These are phyloP conservation scores for Wickerhamiella shivajii DNA, from an alignment of 805 yeast genomes.

Conservation along the genomic window DNA sequence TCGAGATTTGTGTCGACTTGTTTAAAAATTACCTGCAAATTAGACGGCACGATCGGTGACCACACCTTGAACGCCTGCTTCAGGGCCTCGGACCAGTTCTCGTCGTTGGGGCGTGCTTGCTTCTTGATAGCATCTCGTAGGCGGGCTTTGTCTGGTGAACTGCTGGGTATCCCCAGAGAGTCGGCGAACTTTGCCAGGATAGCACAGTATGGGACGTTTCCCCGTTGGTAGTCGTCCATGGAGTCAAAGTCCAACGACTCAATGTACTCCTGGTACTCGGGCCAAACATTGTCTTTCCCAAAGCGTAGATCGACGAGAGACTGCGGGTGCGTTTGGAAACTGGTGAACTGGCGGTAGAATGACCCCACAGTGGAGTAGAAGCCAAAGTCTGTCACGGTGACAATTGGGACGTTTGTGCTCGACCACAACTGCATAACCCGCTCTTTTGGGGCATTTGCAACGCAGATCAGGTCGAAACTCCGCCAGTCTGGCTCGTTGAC, in stretches of 20 bases:
- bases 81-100: conserved; percentile 40
- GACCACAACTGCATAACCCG: neutral
- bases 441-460: conserved; percentile 1
- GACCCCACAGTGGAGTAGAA: conserved; percentile 49
- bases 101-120: conserved; percentile 27
- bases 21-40: conserved; percentile 10
- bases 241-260: conserved; percentile 36
- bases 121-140: conserved; percentile 27
- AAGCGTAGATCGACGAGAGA: conserved; percentile 51
- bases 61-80: conserved; percentile 32
- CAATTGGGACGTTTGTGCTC: conserved; percentile 34
- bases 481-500: conserved; percentile 1
- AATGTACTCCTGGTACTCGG: conserved; percentile 38
- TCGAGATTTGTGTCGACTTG: neutral
- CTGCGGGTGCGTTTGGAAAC: conserved; percentile 61
- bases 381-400: conserved; percentile 40
- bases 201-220: conserved; percentile 58
- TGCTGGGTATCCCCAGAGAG: conserved; percentile 32
- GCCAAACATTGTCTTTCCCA: conserved; percentile 52
- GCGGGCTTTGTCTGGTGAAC: conserved; percentile 29
- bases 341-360: conserved; percentile 42
- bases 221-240: conserved; percentile 30
- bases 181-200: conserved; percentile 35
- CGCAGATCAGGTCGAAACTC: conserved; percentile 1
- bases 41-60: conserved; percentile 17